Base-by-base conservation (phyloP, 169 alveolate genomes). In the Cryptosporidium andersoni region DNA sequence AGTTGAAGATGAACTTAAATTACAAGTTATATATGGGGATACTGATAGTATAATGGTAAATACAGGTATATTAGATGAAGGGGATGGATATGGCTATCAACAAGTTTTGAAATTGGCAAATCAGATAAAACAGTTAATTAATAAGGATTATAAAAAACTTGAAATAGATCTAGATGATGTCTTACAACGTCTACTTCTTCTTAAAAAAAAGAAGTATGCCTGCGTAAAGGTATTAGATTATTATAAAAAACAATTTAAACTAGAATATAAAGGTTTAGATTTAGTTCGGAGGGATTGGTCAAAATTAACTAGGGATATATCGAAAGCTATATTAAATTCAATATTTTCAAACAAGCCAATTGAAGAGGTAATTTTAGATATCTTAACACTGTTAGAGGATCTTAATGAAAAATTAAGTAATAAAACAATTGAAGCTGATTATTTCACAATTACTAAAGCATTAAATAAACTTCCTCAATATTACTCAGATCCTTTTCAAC, bases 1-100 rank as follows among this genome's bases (percentile, higher is more conserved):
- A 65, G 99, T 97, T 9, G 98, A 95, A 80, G 91, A 90, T 4
- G 94, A 91, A 51, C 92, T 93, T 36, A 92, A 94, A 56, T 94
- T 95, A 56, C 94, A 94, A 16, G 99, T 98, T 14, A 95, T 98
- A 12, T 98, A 98, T 88, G 99, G 99, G n/a, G 99, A 98, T 89
- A 98, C 99, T 16, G 99, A 98, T 88, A 97, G 99, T n/a, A 94
- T 98, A 65, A 97, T 98, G 99, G 97, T 98, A 51, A 95, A 95
- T 82, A 93, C 99, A 7, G 95, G 94, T 42, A 95, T 95, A 42
- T 66, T 91, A 9, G 92, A 93, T 52, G 91, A 81, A 4, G 95
- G 94, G 1, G 48, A 82, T 25, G 80, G 67, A 5, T 82, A 88
- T 34, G 91, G 90, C 11, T 81, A 65, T 52, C 40, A 25, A 40